Evolutionary conservation across 163 green algal genomes (phyloP).

Genomic region (Scenedesmus sp.): DNA sequence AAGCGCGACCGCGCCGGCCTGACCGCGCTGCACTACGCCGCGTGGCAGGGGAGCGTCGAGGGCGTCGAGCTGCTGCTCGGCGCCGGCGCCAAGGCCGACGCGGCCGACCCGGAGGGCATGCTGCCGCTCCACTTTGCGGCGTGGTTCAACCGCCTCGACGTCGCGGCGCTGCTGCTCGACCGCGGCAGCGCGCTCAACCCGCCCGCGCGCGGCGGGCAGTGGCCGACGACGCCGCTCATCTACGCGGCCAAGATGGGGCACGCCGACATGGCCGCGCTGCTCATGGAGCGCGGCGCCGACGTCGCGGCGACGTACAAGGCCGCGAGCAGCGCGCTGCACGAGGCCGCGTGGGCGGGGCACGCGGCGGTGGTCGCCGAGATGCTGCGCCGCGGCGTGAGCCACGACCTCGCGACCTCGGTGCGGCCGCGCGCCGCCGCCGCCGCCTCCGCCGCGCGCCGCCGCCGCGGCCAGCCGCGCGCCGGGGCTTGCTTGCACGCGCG

Average conservation of each 20-base stretch:
- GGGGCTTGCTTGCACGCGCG: too few relatives aligned
- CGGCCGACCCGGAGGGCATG: conserved; percentile 18
- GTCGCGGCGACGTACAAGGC: conserved; percentile 24
- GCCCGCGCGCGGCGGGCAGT: neutral
- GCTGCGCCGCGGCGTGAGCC: conserved; percentile 3
- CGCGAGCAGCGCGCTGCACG: conserved; percentile 25
- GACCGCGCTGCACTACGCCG: conserved; percentile 26
- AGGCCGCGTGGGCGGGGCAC: conserved; percentile 37
- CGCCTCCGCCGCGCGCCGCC: neutral
- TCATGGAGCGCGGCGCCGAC: conserved; percentile 29
- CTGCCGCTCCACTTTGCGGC: conserved; percentile 41
- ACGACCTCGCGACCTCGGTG: conserved; percentile 22
- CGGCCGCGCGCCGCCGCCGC: neutral
- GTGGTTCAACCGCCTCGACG: conserved; percentile 36
- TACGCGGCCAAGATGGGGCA: conserved; percentile 42
- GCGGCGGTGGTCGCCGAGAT: conserved; percentile 29
- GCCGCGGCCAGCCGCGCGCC: neutral
- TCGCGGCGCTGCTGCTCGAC: conserved; percentile 35
- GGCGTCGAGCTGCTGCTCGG: conserved; percentile 33
- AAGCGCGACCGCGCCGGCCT: conserved; percentile 25
- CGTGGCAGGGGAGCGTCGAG: conserved; percentile 39
- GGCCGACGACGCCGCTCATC: conserved; percentile 39
- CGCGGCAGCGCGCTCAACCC: conserved; percentile 27
- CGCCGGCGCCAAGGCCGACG: conserved; percentile 3
- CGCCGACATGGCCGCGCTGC: conserved; percentile 29